Base-by-base conservation (phyloP, 306 rosid species). In the Malus domestica region DNA sequence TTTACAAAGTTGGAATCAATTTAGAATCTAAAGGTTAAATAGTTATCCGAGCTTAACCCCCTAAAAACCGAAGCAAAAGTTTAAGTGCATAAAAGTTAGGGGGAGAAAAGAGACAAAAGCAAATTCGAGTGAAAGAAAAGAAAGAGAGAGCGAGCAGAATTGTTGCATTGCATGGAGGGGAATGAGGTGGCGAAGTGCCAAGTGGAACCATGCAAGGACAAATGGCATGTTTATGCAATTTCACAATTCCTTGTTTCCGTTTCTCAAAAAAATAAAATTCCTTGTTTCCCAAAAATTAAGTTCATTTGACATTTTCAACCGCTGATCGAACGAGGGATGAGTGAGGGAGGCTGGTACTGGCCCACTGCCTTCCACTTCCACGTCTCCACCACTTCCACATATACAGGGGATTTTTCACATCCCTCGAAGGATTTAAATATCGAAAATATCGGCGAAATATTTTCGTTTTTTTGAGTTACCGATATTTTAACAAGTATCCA, bases 271-370 rank as follows among this genome's bases (percentile, higher is more conserved):
- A 25, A 25, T 1, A 25, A 25, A 61, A 27, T 27, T 61, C 67
- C 8, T 61, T 27, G 30, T 61, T 27, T 35, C 40, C 10, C 0
- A 49, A 49, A 49, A 49, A 49, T 46, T 46, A 14, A 35, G 2
- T 35, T 35, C 40, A 35, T 35, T 35, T 6, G 3, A 35, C 40
- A 35, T 35, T 35, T 35, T 35, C 84, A 86, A 78, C 85, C 44
- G 87, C 76, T 38, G 52, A 81, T 73, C 71, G 74, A 76, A 81
- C 71, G 80, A 78, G 80, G 75, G 57, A 45, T 1, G 74, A 69
- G 76, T 63, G 78, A 25, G 62, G 57, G 78, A 5, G 30, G 8
- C 11, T 25, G 35, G 19, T 3, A 3, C 40, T 18, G 58, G 42
- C 64, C 73, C 15, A 20, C 72, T 25, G 15, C 2, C 13, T 7